A percentile compares a stretch with the other conserved stretches of the same genome.
Conservation (phyloP, 257 asterid genomes). For the Eustoma russellianum region DNA sequence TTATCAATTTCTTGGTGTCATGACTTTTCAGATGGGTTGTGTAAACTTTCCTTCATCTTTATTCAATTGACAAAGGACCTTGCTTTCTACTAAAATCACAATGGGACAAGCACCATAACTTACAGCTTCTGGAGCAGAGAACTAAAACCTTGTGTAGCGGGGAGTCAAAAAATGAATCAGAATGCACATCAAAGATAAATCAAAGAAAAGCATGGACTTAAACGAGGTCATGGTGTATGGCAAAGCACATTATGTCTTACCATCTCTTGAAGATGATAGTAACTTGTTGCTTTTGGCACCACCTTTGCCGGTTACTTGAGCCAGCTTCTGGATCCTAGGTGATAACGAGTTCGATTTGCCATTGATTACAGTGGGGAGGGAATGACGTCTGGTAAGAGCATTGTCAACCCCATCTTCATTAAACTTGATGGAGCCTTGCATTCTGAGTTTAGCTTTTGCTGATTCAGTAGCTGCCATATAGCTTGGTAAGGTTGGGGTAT, state of each 20-base stretch:
- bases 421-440: slow-evolving; percentile 51
- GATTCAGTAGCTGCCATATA: slow-evolving; percentile 92
- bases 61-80: no score
- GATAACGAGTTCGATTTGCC: slow-evolving; percentile 56
- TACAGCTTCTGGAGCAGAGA: no score
- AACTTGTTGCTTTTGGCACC: slow-evolving; percentile 44
- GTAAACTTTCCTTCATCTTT: no score
- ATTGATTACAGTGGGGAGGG: slow-evolving; percentile 56
- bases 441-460: slow-evolving; percentile 92
- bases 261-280: slow-evolving; percentile 51
- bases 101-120: background rate
- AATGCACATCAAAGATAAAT: background rate
- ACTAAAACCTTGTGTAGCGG: no score
- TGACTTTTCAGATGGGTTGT: no score
- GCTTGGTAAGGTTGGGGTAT: slow-evolving; percentile 66
- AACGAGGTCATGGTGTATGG: background rate
- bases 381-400: slow-evolving; percentile 57
- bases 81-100: background rate
- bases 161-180: background rate
- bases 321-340: slow-evolving; percentile 64
- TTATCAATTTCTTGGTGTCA: no score
- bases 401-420: slow-evolving; percentile 51
- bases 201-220: background rate
- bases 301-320: slow-evolving; percentile 63
- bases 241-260: slow-evolving; percentile 23